phyloP scores from a whole-genome alignment of 805 yeast genomes.

The Ascoidea asiatica region DNA sequence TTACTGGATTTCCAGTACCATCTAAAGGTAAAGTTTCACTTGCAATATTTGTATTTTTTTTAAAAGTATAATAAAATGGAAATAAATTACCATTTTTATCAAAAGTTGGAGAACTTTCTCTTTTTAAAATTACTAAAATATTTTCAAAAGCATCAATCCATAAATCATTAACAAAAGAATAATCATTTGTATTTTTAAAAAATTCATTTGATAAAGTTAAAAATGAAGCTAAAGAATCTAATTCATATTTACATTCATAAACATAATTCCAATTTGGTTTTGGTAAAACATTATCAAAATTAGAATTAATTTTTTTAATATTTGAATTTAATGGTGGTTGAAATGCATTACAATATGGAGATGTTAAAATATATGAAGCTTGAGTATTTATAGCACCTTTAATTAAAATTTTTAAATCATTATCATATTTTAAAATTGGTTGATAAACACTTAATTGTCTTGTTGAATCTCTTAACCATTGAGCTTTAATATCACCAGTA shows the following conservation, averaged over 20 bases:
- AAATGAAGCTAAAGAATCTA: slow-evolving; percentile 78
- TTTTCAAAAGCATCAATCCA: slow-evolving; percentile 52
- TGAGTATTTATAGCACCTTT: slow-evolving; percentile 76
- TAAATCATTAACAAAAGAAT: slow-evolving; percentile 22
- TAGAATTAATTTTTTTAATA: slow-evolving; percentile 33
- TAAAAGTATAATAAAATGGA: slow-evolving; percentile 49
- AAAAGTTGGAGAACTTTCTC: slow-evolving; percentile 54
- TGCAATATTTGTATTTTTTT: slow-evolving; percentile 60
- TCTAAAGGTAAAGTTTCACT: slow-evolving; percentile 68
- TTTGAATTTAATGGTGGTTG: slow-evolving; percentile 43
- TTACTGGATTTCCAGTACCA: slow-evolving; percentile 80
- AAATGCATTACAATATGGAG: slow-evolving; percentile 86
- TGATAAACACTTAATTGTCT: slow-evolving; percentile 71
- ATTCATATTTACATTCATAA: slow-evolving; percentile 83
- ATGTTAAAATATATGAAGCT: slow-evolving; percentile 41
- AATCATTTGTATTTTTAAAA: slow-evolving; percentile 38
- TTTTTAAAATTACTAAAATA: slow-evolving; percentile 35
- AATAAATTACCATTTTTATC: slow-evolving; percentile 26
- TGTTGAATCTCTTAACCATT: slow-evolving; percentile 84
- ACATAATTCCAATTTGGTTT: slow-evolving; percentile 56
- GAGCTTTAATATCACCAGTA: slow-evolving; percentile 90
- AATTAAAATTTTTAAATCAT: slow-evolving; percentile 34
- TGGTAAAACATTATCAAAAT: slow-evolving; percentile 56
- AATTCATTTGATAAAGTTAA: slow-evolving; percentile 64
- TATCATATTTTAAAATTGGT: slow-evolving; percentile 41